These are phyloP conservation scores for Aquilaria yunnanensis DNA, from an alignment of 345 rosid genomes.

Conservation along the genomic window DNA sequence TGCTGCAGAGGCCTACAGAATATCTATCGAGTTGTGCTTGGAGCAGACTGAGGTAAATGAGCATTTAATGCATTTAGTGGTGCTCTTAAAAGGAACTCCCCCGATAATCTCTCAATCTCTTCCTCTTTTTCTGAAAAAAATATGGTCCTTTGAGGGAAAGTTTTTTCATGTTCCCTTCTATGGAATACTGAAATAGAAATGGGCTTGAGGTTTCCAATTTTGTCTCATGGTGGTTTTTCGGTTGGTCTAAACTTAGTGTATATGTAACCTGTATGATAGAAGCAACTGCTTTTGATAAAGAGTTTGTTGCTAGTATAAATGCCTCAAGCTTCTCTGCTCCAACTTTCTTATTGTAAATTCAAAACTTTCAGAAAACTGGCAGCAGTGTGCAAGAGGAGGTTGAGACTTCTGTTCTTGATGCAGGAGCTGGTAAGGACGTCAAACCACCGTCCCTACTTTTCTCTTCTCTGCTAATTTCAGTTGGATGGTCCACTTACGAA, in stretches of 20 bases:
- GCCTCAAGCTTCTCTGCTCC: background rate
- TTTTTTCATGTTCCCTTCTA: no score
- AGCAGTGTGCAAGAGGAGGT: slow-evolving; percentile 75
- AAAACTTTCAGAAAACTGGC: slow-evolving; percentile 47
- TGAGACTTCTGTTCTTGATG: slow-evolving; percentile 62
- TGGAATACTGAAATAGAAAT: no score
- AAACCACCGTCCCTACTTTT: background rate
- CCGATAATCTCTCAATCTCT: background rate
- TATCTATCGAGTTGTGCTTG: slow-evolving; percentile 63
- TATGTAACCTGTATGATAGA: no score
- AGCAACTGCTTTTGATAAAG: background rate
- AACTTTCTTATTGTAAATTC: slow-evolving; percentile 1
- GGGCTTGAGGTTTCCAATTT: no score
- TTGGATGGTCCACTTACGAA: background rate
- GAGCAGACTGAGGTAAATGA: slow-evolving; percentile 39
- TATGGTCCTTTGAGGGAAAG: no score
- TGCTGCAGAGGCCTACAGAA: slow-evolving; percentile 67
- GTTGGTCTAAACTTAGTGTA: no score
- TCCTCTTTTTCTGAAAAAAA: background rate
- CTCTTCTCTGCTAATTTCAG: no score
- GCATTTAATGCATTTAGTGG: background rate
- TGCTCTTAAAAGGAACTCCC: background rate
- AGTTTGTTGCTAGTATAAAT: background rate
- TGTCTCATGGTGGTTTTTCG: no score
- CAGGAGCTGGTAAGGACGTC: slow-evolving; percentile 45